These are phyloP conservation scores for Calonectria pauciramosa DNA, from an alignment of 2,329 filamentous ascomycete genomes.

Conservation along the genomic window DNA sequence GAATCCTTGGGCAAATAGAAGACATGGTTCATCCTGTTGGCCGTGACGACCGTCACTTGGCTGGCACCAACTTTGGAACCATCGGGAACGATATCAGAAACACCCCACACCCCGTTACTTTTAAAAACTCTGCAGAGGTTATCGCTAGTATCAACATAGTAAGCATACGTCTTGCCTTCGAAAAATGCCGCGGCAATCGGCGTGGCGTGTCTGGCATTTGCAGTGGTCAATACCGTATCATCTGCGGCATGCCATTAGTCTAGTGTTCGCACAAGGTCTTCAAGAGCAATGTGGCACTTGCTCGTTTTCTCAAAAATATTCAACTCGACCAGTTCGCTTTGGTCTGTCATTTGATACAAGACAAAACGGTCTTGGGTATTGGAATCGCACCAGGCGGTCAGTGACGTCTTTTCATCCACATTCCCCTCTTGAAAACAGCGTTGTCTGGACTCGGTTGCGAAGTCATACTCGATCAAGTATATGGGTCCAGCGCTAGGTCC, in stretches of 20 bases:
- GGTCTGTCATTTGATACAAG: background rate
- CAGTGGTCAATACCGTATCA: background rate
- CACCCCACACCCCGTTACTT: background rate
- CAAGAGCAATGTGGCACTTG: background rate
- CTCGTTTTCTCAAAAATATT: background rate
- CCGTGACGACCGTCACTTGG: background rate
- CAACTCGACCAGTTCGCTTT: background rate
- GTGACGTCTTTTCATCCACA: background rate
- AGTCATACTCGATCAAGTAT: background rate
- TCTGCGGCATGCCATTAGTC: background rate
- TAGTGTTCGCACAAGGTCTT: no score
- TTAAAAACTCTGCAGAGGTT: background rate
- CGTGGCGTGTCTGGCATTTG: background rate
- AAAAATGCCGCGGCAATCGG: background rate
- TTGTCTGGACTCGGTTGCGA: background rate
- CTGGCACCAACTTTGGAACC: background rate
- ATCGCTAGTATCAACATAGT: background rate
- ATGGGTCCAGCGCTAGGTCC: background rate
- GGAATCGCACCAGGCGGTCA: background rate
- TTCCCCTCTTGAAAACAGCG: background rate
- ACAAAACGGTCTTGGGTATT: background rate
- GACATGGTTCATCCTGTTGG: background rate
- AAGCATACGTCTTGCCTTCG: background rate
- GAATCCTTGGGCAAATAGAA: background rate
- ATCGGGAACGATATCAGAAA: background rate